Conservation (phyloP, 2,329 filamentous ascomycete genomes). For the Trichoderma koningiopsis region DNA sequence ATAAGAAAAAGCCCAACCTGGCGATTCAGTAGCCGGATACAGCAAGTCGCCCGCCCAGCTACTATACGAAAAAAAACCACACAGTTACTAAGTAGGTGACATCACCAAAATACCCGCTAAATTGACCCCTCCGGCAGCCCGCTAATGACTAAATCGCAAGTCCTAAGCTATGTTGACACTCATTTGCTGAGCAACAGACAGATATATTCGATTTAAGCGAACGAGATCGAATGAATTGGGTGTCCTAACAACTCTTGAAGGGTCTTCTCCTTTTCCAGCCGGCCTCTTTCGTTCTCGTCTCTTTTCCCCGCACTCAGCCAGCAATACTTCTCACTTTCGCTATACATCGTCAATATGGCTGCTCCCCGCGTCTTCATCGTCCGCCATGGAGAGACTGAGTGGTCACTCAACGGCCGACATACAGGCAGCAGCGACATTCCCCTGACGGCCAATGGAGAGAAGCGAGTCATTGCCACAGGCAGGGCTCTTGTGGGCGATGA, state of each 20-base stretch:
- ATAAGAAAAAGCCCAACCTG: neutral
- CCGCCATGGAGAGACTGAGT: slow-evolving; percentile 93
- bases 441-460: slow-evolving; percentile 79
- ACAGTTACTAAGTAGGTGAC: neutral
- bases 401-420: slow-evolving; percentile 84
- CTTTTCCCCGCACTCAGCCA: neutral
- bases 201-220: neutral
- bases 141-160: neutral
- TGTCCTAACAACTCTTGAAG: neutral
- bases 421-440: slow-evolving; percentile 86
- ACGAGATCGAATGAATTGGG: no score
- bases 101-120: slow-evolving; percentile 12
- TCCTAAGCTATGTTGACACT: neutral
- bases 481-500: slow-evolving; percentile 82
- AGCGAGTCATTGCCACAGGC: slow-evolving; percentile 73
- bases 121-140: slow-evolving; percentile 12
- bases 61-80: neutral
- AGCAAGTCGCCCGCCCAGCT: neutral
- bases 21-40: neutral
- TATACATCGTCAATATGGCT: slow-evolving; percentile 30
- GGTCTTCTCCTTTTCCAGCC: neutral
- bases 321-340: neutral
- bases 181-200: neutral
- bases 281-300: neutral
- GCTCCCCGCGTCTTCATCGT: slow-evolving; percentile 78